These are phyloP conservation scores for Fraxinus excelsior DNA, from an alignment of 257 asterid species.

Conservation along the genomic window DNA sequence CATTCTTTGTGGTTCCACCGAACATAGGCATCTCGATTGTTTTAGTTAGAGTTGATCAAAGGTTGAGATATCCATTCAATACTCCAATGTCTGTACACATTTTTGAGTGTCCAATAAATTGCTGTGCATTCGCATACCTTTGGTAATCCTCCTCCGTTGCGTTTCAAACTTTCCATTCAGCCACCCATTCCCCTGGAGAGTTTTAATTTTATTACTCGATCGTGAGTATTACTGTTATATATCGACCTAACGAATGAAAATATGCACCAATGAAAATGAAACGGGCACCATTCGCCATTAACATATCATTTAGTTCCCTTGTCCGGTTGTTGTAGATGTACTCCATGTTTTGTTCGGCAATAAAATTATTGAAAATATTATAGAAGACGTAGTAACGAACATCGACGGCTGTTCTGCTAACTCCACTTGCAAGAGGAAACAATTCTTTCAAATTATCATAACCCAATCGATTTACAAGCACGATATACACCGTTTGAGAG, in stretches of 20 bases:
- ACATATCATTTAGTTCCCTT: conserved; percentile 33
- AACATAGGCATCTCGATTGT: background rate
- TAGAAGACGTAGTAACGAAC: conserved; percentile 67
- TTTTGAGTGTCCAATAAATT: conserved; percentile 63
- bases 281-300: conserved; percentile 48
- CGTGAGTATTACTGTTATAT: background rate
- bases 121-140: conserved; percentile 53
- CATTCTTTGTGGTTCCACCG: too few relatives aligned
- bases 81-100: conserved; percentile 56
- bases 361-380: conserved; percentile 24
- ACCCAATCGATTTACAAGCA: conserved; percentile 58
- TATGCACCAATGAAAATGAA: conserved; percentile 58
- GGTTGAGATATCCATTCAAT: conserved; percentile 63
- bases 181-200: conserved; percentile 70
- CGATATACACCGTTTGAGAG: conserved; percentile 45
- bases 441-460: conserved; percentile 42
- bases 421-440: conserved; percentile 43
- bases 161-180: conserved; percentile 59
- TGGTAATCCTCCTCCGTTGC: conserved; percentile 59
- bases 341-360: conserved; percentile 50
- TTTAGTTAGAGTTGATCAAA: conserved; percentile 27
- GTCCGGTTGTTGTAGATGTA: conserved; percentile 41
- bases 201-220: background rate
- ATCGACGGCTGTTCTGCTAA: conserved; percentile 49
- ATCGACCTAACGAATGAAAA: background rate